Evolutionary conservation across 2,329 filamentous ascomycete species (phyloP).

Genomic region (Aspergillus ruber): DNA sequence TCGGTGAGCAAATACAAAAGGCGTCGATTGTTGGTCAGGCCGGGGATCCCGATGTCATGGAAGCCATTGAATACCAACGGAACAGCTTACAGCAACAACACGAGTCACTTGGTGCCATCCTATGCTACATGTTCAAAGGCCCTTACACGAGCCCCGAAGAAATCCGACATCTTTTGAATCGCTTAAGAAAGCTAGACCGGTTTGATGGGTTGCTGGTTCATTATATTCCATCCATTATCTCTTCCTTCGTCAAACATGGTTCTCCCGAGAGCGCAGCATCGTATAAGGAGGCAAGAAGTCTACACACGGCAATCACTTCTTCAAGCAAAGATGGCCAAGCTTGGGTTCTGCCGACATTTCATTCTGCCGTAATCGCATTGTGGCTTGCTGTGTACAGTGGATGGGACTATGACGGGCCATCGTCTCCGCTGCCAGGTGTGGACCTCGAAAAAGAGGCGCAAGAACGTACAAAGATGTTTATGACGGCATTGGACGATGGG

Average conservation of each 20-base stretch:
- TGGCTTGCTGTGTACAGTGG: slow-evolving; percentile 94
- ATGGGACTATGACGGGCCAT: slow-evolving; percentile 69
- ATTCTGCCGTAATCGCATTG: slow-evolving; percentile 71
- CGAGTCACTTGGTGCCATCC: slow-evolving; percentile 74
- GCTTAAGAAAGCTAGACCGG: slow-evolving; percentile 64
- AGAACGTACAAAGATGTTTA: slow-evolving; percentile 65
- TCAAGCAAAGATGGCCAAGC: slow-evolving; percentile 56
- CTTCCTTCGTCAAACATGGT: slow-evolving; percentile 70
- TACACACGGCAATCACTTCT: slow-evolving; percentile 63
- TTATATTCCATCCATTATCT: slow-evolving; percentile 70
- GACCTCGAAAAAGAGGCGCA: slow-evolving; percentile 63
- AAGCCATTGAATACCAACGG: slow-evolving; percentile 74
- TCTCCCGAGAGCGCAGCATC: slow-evolving; percentile 66
- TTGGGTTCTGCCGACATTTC: slow-evolving; percentile 69
- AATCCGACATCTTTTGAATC: slow-evolving; percentile 64
- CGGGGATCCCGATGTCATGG: slow-evolving; percentile 59
- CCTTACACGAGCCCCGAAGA: slow-evolving; percentile 64
- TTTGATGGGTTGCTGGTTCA: slow-evolving; percentile 74
- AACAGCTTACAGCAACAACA: slow-evolving; percentile 81
- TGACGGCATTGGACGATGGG: slow-evolving; percentile 74
- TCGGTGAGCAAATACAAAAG: slow-evolving; percentile 70
- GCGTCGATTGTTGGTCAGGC: slow-evolving; percentile 66
- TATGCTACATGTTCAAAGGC: slow-evolving; percentile 71
- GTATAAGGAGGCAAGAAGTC: slow-evolving; percentile 60
- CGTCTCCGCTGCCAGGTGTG: slow-evolving; percentile 53